Evolutionary conservation across 768 basidiomycete species (phyloP).

Genomic region (Pholiota microspora): DNA sequence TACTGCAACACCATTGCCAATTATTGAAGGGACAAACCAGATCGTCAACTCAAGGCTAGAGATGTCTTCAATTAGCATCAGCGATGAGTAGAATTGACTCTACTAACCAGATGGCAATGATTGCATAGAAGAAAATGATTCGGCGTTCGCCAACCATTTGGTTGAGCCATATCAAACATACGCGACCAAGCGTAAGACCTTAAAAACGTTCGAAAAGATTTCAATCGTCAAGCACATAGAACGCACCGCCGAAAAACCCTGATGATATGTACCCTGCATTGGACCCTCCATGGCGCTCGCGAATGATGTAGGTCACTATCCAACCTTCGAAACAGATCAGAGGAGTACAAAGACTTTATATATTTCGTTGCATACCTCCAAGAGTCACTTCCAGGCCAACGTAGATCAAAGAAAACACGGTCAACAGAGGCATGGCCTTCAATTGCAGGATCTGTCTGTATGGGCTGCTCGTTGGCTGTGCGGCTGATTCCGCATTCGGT

Average conservation of each 20-base stretch:
- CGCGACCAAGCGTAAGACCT: constrained; percentile 60
- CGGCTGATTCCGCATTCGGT: constrained; percentile 32
- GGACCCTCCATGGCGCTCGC: constrained; percentile 6
- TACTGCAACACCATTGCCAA: constrained; percentile 60
- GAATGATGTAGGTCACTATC: constrained; percentile 49
- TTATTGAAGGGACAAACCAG: constrained; percentile 69
- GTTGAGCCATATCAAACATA: constrained; percentile 58
- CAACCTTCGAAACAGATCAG: constrained; percentile 40
- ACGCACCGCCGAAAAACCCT: constrained; percentile 42
- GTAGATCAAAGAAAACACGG: constrained; percentile 60
- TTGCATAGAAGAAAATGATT: constrained; percentile 48
- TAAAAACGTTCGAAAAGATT: not conserved
- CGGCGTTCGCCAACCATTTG: constrained; percentile 50
- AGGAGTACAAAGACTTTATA: not conserved
- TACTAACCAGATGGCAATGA: constrained; percentile 48
- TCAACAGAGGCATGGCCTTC: constrained; percentile 56
- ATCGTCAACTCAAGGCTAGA: constrained; percentile 62
- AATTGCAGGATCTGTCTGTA: constrained; percentile 46
- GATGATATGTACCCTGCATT: constrained; percentile 10
- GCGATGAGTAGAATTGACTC: too few species aligned
- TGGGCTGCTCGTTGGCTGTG: constrained; percentile 32
- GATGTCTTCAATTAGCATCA: too few species aligned
- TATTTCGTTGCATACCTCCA: constrained; percentile 31
- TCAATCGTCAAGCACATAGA: constrained; percentile 19
- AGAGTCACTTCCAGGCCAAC: constrained; percentile 65